Conservation (phyloP, 257 asterid genomes). For the Jasminum sambac region DNA sequence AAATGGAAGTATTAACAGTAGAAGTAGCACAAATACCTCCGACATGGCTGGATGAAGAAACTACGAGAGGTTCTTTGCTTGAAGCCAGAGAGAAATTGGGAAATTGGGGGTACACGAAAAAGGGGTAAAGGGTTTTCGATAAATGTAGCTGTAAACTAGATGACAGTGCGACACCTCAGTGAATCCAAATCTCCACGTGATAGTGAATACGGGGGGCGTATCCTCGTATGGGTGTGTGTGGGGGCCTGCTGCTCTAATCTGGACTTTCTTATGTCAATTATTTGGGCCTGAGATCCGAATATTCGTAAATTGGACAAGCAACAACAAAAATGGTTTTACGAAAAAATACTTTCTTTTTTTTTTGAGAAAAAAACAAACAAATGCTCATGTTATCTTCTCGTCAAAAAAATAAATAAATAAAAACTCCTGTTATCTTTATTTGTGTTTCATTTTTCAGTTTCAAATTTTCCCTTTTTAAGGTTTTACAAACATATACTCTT, state of each 20-base stretch:
- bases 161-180: slow-evolving; percentile 37
- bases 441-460: no score
- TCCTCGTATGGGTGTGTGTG: not conserved
- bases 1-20: not conserved
- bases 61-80: slow-evolving; percentile 32
- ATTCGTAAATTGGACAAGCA: no score
- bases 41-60: slow-evolving; percentile 33
- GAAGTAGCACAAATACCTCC: slow-evolving; percentile 32
- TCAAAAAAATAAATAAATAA: no score
- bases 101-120: not conserved
- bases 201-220: not conserved
- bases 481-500: no score
- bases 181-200: slow-evolving; percentile 34
- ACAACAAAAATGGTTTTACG: no score
- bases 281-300: not conserved
- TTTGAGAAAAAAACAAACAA: no score
- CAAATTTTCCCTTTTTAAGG: no score
- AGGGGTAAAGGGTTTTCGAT: slow-evolving; percentile 21
- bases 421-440: no score
- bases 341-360: no score
- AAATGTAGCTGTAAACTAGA: slow-evolving; percentile 13
- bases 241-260: not conserved
- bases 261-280: not conserved
- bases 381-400: no score
- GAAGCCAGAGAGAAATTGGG: slow-evolving; percentile 20